Evolutionary conservation across 2,329 filamentous ascomycete species (phyloP).

Genomic region (Neonectria ditissima): DNA sequence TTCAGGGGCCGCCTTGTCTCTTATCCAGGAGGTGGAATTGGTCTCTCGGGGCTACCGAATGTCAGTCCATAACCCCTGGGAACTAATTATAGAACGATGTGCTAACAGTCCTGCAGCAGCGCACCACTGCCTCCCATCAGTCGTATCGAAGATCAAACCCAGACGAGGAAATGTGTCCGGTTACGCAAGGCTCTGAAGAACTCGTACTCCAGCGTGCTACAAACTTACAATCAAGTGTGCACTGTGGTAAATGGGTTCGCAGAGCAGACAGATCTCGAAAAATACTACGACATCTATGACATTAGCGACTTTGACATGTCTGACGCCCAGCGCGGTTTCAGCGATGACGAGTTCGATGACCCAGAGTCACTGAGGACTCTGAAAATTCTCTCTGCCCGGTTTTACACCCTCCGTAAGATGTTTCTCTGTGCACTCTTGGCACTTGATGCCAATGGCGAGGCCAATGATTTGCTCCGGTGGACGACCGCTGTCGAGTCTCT

Average conservation of each 20-base stretch:
- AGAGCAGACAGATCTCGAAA: slow-evolving; percentile 85
- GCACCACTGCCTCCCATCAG: slow-evolving; percentile 92
- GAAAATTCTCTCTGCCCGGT: slow-evolving; percentile 83
- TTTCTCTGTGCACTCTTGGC: slow-evolving; percentile 91
- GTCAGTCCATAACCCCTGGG: slow-evolving; percentile 59
- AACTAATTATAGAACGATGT: background rate
- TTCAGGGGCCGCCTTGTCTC: slow-evolving; percentile 78
- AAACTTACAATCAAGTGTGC: slow-evolving; percentile 78
- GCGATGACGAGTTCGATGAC: slow-evolving; percentile 79
- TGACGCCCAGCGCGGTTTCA: slow-evolving; percentile 74
- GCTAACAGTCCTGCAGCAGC: slow-evolving; percentile 67
- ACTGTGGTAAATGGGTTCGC: slow-evolving; percentile 77
- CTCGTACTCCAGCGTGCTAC: slow-evolving; percentile 76
- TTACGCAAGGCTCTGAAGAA: slow-evolving; percentile 81
- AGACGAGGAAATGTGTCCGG: slow-evolving; percentile 81
- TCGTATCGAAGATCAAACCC: slow-evolving; percentile 85
- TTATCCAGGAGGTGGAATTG: slow-evolving; percentile 95
- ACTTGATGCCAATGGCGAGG: slow-evolving; percentile 83
- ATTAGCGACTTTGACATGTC: slow-evolving; percentile 79
- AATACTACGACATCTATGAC: slow-evolving; percentile 92
- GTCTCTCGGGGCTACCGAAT: slow-evolving; percentile 91
- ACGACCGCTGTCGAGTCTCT: slow-evolving; percentile 82
- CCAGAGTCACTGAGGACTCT: slow-evolving; percentile 81
- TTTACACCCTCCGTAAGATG: slow-evolving; percentile 84
- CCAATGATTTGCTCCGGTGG: slow-evolving; percentile 83